These are phyloP conservation scores for Erodium moschatum DNA, from an alignment of 441 rosid genomes.

Conservation along the genomic window DNA sequence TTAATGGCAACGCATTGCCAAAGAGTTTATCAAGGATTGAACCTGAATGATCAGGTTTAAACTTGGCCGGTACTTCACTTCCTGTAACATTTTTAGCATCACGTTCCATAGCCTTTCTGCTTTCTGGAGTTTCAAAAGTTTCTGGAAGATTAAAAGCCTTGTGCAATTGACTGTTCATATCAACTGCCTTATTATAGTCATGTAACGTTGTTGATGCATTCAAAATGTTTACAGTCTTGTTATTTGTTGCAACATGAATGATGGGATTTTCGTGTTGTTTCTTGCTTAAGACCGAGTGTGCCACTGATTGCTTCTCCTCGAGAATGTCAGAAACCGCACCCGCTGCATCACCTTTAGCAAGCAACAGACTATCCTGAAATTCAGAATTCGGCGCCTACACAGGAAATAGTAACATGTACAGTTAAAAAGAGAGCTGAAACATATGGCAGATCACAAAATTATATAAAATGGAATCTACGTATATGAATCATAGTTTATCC, in stretches of 20 bases:
- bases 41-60: slow-evolving; percentile 35
- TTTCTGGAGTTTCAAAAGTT: slow-evolving; percentile 30
- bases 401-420: slow-evolving; percentile 17
- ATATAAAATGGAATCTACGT: background rate
- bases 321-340: slow-evolving; percentile 35
- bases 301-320: slow-evolving; percentile 30
- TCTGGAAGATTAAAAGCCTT: slow-evolving; percentile 36
- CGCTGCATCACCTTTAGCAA: slow-evolving; percentile 31
- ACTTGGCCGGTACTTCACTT: slow-evolving; percentile 32
- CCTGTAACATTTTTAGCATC: slow-evolving; percentile 29
- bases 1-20: slow-evolving; percentile 46
- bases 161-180: slow-evolving; percentile 27
- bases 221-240: slow-evolving; percentile 27
- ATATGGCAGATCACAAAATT: slow-evolving; percentile 1
- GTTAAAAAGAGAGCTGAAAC: slow-evolving; percentile 4
- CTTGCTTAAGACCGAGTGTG: slow-evolving; percentile 30
- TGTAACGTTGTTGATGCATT: slow-evolving; percentile 35
- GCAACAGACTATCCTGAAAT: slow-evolving; percentile 36
- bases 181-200: slow-evolving; percentile 30
- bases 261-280: slow-evolving; percentile 30
- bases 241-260: slow-evolving; percentile 23
- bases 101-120: slow-evolving; percentile 32
- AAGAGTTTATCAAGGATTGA: slow-evolving; percentile 78
- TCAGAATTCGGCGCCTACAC: slow-evolving; percentile 47
- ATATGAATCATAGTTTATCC: background rate